Evolutionary conservation across 805 yeast species (phyloP), one percentile per base, ranked within the genome.

Genomic region (Vanderwaltozyma verrucispora): DNA sequence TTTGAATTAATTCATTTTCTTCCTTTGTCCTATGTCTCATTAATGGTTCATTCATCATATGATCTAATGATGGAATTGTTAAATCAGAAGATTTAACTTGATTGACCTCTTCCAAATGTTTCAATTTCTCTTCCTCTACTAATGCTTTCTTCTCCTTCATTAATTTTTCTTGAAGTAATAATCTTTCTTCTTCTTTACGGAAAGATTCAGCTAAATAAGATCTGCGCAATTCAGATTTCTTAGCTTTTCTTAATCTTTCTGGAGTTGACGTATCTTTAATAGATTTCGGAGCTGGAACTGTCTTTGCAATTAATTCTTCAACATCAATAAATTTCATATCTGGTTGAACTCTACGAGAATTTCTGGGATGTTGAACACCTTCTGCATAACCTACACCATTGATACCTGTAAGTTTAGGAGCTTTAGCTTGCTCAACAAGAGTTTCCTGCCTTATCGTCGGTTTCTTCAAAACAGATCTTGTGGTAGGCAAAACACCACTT

Each of bases 401-500:
- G n/a, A 37, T 24, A 15, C 74, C 71, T 39, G 69, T 65, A 26
- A 69, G 61, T 36, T 69, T 71, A 28, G 69, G 67, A 14, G 65
- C 69, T 39, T 50, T 50, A 7, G 64, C 71, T 43, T 69, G 69
- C 42, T 65, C 62, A 7, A 54, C 33, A 5, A 54, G 28, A 10
- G 42, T 40, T 54, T 43, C 41, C 23, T 75, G 78, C 45, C 71
- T 69, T 33, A 69, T 66, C 1, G 68, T 61, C 4, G 87, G 84
- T 38, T 74, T 72, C 50, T 77, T 82, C 62, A 88, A 75, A 23
- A 85, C 76, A 28, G 78, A 74, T 50, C 95, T 77, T 9, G 84
- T 77, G 38, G 64, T 67, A 33, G 96, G 96, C 46, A 88, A 68
- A 35, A 84, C 68, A 56, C 96, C 96, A 34, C 89, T 79, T 60